Base-by-base conservation (phyloP, 2,329 filamentous ascomycete genomes). In the Microcera coccophila region DNA sequence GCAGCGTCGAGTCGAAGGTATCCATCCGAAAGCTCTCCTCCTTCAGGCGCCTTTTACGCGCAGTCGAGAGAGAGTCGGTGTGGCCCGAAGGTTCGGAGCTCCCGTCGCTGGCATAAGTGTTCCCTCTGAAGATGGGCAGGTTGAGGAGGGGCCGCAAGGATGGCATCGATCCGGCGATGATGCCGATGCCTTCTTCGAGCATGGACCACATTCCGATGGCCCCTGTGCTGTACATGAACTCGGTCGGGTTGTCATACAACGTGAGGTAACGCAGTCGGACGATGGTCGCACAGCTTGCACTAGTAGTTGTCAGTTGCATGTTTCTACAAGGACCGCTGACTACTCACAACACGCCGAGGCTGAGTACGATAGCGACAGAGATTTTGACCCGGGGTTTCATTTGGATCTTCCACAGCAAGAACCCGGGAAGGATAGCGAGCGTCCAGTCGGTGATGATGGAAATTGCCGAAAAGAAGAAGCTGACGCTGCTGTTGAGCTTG, bases 371-470 rank as follows among this genome's bases (percentile, higher is more conserved):
- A 8, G 28, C 43, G 1, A 57, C 53, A 1, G 53, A 49, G 3
- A 57, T 15, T 33, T 59, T 59, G 11, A 59, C 44, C 7, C 41
- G 45, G 1, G 39, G 39, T 21, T 52, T 54, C 56, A 62, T 56
- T 36, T 61, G 54, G 3, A 62, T 33, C 2, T 57, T 54, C 40
- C 57, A 58, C 0, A 62, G 39, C 19, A 62, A 26, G 2, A 62
- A 49, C 0, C 48, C 41, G 0, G 60, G 59, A 4, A 62, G 42
- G 4, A 55, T 46, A 1, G 60, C 58, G 7, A 60, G 22, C 1
- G 42, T 45, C 37, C 55, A 53, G n/a, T 62, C 59, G 1, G 57
- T 58, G 3, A 61, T 8, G 5, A 62, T 53, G 1, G 55, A 55
- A 1, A 51, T 39, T 2, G 52, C 59, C 1, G 59, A 62, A 4